A percentile compares a stretch with the other conserved stretches of the same genome.
Evolutionary conservation across 2,329 filamentous ascomycete species (phyloP).

Genomic region (Venturia asperata): DNA sequence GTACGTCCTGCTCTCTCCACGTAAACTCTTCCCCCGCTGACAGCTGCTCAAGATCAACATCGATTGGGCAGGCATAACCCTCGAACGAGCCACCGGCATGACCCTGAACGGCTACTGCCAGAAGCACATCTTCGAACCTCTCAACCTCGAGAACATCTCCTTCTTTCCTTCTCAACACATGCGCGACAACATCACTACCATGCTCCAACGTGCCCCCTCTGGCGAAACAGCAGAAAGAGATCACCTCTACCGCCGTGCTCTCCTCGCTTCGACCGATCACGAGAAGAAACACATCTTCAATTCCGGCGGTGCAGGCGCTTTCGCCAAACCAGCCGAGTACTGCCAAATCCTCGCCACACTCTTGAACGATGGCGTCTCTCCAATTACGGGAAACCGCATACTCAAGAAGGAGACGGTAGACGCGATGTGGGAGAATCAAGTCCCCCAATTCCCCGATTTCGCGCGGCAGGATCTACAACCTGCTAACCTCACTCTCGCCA

Average conservation of each 20-base stretch:
- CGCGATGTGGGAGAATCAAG: conserved; percentile 59
- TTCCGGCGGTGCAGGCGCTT: conserved; percentile 56
- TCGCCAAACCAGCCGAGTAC: conserved; percentile 54
- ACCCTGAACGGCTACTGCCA: conserved; percentile 41
- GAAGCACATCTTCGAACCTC: conserved; percentile 40
- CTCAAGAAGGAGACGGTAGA: conserved; percentile 52
- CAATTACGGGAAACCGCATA: conserved; percentile 48
- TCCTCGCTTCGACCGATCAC: conserved; percentile 39
- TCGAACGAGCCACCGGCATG: conserved; percentile 40
- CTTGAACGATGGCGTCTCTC: conserved; percentile 57
- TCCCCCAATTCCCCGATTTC: conserved; percentile 49
- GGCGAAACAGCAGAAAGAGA: conserved; percentile 37
- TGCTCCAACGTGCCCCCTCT: conserved; percentile 26
- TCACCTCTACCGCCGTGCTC: conserved; percentile 44
- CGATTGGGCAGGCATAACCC: conserved; percentile 44
- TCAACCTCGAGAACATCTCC: conserved; percentile 31
- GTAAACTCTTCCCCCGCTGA: conserved; percentile 19
- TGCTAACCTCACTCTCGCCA: conserved; percentile 38
- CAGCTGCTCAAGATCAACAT: conserved; percentile 37
- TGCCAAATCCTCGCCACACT: conserved; percentile 53
- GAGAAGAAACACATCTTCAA: conserved; percentile 46
- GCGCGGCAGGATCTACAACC: conserved; percentile 33
- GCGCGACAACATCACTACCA: conserved; percentile 16
- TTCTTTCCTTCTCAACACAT: conserved; percentile 18
- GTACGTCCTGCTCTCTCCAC: neutral